Evolutionary conservation across 176 grass and related monocot genomes (phyloP), one percentile per base, ranked within the genome.

Genomic region (Raddia guianensis): DNA sequence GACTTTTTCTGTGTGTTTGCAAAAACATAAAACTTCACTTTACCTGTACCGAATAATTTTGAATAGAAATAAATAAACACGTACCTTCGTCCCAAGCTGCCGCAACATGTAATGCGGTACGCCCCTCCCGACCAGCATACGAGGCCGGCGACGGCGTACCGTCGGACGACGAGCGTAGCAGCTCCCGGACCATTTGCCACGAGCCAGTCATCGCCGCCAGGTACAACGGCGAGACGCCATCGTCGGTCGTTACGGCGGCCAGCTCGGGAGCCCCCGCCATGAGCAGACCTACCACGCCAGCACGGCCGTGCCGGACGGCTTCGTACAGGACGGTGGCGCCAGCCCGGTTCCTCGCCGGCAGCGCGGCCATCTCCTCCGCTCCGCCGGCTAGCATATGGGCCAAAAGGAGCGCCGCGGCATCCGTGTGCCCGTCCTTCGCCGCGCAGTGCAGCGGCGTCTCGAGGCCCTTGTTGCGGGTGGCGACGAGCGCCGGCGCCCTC

Each of bases 391-490:
- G 43, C 49, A 64, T 59, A 33, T 0, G 3, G 2, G 2, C 0
- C 5, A 89, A 9, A 49, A 93, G 77, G 43, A 62, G 1, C 3
- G 13, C 2, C 3, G 33, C 75, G 2, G 82, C 73, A 0, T 16
- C 33, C 5, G 3, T 0, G 14, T 84, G 69, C 16, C 90, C 90
- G 2, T 50, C 51, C 66, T 32, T 66, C 0, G 82, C 82, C 3
- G 77, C 82, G 42, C 78, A 86, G 73, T 89, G 87, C 56, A 89
- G 20, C 62, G 90, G 90, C 32, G 90, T 89, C 45, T 92, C 90
- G 15, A 47, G 70, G 12, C 32, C 37, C 75, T 1, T 21, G 45
- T 92, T 84, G 55, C 2, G 58, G 6, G 7, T 8, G 52, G 8
- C 33, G 43, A 52, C 11, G 10, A 92, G 75, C 65, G 67, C 79